These are phyloP conservation scores for Bocquillonia castaneifolia DNA, from an alignment of 441 rosid species.

Conservation along the genomic window DNA sequence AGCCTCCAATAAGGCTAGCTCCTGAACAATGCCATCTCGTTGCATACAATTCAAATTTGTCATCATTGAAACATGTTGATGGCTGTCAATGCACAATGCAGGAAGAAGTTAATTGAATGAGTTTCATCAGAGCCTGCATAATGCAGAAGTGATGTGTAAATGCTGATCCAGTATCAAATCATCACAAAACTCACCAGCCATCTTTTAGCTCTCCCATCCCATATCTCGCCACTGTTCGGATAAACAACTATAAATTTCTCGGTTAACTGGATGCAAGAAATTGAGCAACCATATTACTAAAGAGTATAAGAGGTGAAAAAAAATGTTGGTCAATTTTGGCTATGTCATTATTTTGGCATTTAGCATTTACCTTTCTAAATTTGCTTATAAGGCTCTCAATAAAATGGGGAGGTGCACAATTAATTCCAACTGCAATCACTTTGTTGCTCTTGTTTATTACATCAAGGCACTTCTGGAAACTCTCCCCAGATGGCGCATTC, in stretches of 20 bases:
- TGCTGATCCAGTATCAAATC: not conserved
- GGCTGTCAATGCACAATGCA: conserved; percentile 45
- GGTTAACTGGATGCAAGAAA: conserved; percentile 48
- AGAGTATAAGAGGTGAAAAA: not conserved
- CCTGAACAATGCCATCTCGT: conserved; percentile 68
- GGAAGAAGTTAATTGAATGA: not conserved
- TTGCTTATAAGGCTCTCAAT: conserved; percentile 49
- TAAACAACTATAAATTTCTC: conserved; percentile 63
- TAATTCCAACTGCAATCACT: conserved; percentile 69
- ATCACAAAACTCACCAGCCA: conserved; percentile 65
- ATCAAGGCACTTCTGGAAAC: conserved; percentile 60
- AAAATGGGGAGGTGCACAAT: conserved; percentile 84
- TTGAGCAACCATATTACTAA: not conserved
- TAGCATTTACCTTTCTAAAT: conserved; percentile 48
- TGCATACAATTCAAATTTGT: conserved; percentile 54
- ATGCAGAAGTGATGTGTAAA: not conserved
- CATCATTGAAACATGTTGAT: conserved; percentile 66
- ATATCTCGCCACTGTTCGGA: conserved; percentile 87
- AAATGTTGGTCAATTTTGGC: not conserved
- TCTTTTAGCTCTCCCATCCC: conserved; percentile 80
- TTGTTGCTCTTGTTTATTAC: conserved; percentile 50
- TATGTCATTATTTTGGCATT: not conserved
- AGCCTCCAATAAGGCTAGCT: conserved; percentile 85
- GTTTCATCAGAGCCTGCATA: not conserved
- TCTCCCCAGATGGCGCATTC: conserved; percentile 79